These are phyloP conservation scores for Cadophora malorum DNA, from an alignment of 2,329 filamentous ascomycete genomes.

Conservation along the genomic window DNA sequence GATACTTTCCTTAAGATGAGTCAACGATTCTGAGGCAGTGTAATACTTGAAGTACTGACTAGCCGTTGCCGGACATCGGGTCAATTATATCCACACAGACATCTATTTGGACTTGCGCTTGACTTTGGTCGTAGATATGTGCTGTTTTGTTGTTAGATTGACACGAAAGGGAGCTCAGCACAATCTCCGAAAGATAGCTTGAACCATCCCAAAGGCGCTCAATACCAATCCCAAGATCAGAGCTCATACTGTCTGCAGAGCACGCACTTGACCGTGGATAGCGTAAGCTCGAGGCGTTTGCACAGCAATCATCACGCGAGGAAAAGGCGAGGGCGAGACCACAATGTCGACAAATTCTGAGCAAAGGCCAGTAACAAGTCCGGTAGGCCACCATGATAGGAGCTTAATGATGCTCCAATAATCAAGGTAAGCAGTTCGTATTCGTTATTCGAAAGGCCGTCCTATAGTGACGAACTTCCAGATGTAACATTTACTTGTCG, in stretches of 20 bases:
- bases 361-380: not conserved
- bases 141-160: too few species aligned
- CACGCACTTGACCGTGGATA: not conserved
- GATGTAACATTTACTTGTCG: constrained; percentile 10
- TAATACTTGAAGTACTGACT: too few species aligned
- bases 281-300: not conserved
- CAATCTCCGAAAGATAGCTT: too few species aligned
- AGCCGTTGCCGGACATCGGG: too few species aligned
- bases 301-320: not conserved
- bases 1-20: too few species aligned
- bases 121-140: too few species aligned
- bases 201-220: not conserved
- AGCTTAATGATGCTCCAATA: not conserved
- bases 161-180: too few species aligned
- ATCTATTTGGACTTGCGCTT: too few species aligned
- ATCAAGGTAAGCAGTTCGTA: not conserved
- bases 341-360: not conserved
- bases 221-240: not conserved
- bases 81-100: too few species aligned
- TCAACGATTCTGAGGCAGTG: too few species aligned
- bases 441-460: constrained; percentile 10
- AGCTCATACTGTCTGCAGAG: not conserved
- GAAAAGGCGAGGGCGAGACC: not conserved
- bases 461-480: not conserved
- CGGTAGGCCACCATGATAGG: not conserved